A percentile compares a stretch with the other conserved stretches of the same genome.
phyloP scores from a whole-genome alignment of 306 rosid species.

The Dryas alaskensis region DNA sequence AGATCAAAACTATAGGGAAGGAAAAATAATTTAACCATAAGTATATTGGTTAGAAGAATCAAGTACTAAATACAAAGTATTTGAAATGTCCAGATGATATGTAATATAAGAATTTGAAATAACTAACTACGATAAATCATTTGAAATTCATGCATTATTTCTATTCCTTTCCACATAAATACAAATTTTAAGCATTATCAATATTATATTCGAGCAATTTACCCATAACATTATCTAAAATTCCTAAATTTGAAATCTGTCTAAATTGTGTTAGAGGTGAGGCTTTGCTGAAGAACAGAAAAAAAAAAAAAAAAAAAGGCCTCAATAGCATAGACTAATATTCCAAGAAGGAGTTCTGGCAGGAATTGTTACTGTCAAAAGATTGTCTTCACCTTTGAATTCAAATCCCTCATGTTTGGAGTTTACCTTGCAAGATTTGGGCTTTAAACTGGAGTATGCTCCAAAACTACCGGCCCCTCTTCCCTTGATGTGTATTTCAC shows the following conservation, averaged over 20 bases:
- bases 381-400: conserved; percentile 29
- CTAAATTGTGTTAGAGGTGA: neutral
- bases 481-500: conserved; percentile 32
- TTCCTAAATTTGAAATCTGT: neutral
- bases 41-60: too few species aligned
- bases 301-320: neutral
- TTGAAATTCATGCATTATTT: neutral
- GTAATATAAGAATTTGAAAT: neutral
- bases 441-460: conserved; percentile 38
- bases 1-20: too few species aligned
- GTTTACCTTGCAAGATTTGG: conserved; percentile 34
- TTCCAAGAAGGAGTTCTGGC: conserved; percentile 21
- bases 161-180: too few species aligned
- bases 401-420: conserved; percentile 24
- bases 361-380: conserved; percentile 33
- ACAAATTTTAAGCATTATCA: neutral
- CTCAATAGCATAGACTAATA: conserved; percentile 26
- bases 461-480: conserved; percentile 38
- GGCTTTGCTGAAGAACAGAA: neutral
- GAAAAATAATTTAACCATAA: too few species aligned
- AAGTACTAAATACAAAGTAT: too few species aligned
- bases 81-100: neutral
- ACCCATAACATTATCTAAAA: neutral
- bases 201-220: neutral
- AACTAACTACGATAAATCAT: neutral